phyloP scores from a whole-genome alignment of 768 basidiomycete species.

The Podaxis sp. region DNA sequence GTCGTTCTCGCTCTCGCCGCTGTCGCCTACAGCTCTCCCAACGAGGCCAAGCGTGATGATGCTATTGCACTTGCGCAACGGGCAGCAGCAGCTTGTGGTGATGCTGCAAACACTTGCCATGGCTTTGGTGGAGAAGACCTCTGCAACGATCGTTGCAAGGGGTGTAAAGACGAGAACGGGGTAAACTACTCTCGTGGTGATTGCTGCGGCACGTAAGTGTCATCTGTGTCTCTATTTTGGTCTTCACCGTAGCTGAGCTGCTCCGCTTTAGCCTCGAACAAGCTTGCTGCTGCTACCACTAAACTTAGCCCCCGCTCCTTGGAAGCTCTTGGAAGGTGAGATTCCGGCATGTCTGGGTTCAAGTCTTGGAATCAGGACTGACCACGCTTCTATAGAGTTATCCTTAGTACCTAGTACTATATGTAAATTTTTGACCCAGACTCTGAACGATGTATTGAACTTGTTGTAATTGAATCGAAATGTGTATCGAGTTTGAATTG shows the following conservation, averaged over 20 bases:
- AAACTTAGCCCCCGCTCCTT: neutral
- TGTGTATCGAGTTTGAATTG: neutral
- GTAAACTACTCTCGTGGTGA: neutral
- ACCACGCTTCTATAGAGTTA: too few species aligned
- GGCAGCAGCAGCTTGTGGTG: neutral
- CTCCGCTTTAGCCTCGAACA: neutral
- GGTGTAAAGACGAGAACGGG: neutral
- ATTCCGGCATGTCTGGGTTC: too few species aligned
- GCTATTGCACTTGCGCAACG: neutral
- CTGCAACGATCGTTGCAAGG: neutral
- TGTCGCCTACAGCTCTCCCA: neutral
- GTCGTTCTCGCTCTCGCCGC: neutral
- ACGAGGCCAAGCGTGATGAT: neutral
- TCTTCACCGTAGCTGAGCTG: neutral
- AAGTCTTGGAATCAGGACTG: too few species aligned
- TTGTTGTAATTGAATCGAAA: too few species aligned
- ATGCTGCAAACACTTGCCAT: neutral
- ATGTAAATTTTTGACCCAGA: too few species aligned
- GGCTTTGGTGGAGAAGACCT: neutral
- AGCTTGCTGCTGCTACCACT: neutral
- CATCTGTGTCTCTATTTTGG: neutral
- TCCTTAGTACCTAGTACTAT: too few species aligned
- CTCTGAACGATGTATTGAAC: too few species aligned
- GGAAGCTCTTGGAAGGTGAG: too few species aligned
- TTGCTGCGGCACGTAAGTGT: neutral